Conservation (phyloP, 1,284 basidiomycete genomes). For the Serendipita sp. region DNA sequence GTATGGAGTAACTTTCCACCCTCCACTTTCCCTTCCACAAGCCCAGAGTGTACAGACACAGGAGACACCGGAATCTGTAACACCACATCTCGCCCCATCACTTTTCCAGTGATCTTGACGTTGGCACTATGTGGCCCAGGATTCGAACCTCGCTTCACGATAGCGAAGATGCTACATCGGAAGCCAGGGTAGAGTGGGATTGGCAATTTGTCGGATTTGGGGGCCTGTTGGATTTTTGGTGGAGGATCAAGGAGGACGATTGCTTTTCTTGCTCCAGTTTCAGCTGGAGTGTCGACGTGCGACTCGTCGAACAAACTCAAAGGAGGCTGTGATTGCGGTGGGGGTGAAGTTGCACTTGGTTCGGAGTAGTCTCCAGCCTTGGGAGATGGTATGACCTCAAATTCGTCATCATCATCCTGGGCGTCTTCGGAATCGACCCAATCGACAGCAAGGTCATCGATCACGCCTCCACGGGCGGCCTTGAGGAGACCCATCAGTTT, state of each 20-base stretch:
- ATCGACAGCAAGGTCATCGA: conserved; percentile 10
- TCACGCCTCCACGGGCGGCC: conserved; percentile 9
- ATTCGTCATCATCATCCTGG: not conserved
- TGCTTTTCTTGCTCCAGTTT: no score
- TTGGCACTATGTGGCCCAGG: not conserved
- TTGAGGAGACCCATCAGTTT: conserved; percentile 10
- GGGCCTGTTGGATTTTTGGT: conserved; percentile 8
- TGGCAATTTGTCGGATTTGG: not conserved
- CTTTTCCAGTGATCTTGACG: conserved; percentile 4
- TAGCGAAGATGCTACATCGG: conserved; percentile 11
- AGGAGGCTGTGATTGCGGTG: not conserved
- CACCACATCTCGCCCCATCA: not conserved
- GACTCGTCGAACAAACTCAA: not conserved
- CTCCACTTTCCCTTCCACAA: no score
- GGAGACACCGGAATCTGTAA: conserved; percentile 9
- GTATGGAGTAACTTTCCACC: not conserved
- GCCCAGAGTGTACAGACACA: no score
- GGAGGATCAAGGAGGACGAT: not conserved
- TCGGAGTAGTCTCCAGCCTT: conserved; percentile 7
- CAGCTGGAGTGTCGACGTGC: not conserved
- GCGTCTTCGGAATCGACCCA: conserved; percentile 8
- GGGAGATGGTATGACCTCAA: conserved; percentile 5
- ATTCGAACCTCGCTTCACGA: not conserved
- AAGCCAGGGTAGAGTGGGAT: conserved; percentile 10
- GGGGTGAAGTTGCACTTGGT: not conserved